Conservation (phyloP, 805 yeast genomes). For the Ogataea paradorogensis region DNA sequence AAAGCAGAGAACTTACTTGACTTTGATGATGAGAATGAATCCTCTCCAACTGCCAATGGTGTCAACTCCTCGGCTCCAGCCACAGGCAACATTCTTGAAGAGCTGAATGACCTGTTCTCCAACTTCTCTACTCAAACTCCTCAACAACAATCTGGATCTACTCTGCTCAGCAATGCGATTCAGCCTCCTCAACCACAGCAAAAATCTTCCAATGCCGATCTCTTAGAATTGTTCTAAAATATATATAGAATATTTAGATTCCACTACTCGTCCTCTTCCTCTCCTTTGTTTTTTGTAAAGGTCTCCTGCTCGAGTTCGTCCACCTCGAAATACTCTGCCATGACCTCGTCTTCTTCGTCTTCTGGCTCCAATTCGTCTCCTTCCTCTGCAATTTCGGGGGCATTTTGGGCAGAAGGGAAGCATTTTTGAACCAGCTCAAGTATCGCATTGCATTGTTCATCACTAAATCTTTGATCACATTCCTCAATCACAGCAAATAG, state of each 20-base stretch:
- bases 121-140: conserved; percentile 17
- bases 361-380: conserved; percentile 18
- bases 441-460: conserved; percentile 59
- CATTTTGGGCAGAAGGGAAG: conserved; percentile 44
- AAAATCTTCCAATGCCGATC: conserved; percentile 16
- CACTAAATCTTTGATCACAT: conserved; percentile 82
- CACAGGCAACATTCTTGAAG: conserved; percentile 54
- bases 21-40: conserved; percentile 64
- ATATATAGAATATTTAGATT: conserved; percentile 1
- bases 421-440: conserved; percentile 52
- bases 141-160: conserved; percentile 2
- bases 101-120: conserved; percentile 69
- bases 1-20: conserved; percentile 82
- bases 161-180: conserved; percentile 10
- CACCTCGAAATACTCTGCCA: conserved; percentile 24
- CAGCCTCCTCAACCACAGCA: conserved; percentile 3
- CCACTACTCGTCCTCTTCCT: conserved; percentile 6
- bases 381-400: conserved; percentile 19
- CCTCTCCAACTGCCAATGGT: conserved; percentile 3
- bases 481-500: conserved; percentile 84
- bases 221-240: conserved; percentile 16
- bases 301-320: conserved; percentile 30
- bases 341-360: conserved; percentile 25
- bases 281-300: conserved; percentile 7
- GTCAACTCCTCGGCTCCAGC: conserved; percentile 23